Evolutionary conservation across 306 rosid genomes (phyloP).

Genomic region (Cicer arietinum): DNA sequence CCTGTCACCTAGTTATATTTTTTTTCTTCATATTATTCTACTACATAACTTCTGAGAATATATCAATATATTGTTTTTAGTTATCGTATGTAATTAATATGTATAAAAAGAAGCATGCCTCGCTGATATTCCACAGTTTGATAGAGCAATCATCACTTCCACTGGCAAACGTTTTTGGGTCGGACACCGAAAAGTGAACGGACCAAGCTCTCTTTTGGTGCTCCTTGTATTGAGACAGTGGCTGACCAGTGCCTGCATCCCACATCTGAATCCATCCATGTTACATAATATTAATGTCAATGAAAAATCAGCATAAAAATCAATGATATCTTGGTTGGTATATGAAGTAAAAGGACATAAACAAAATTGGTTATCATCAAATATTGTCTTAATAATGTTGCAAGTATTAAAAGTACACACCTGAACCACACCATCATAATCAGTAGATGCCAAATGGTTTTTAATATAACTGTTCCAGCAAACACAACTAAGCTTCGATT

Average conservation of each 20-base stretch:
- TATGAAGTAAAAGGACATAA: background rate
- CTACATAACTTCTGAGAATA: slow-evolving; percentile 4
- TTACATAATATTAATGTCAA: slow-evolving; percentile 30
- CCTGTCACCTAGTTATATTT: slow-evolving; percentile 12
- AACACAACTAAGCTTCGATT: slow-evolving; percentile 82
- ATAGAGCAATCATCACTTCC: slow-evolving; percentile 93
- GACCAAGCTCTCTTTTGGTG: slow-evolving; percentile 96
- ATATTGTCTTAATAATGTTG: background rate
- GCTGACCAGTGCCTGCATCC: slow-evolving; percentile 93
- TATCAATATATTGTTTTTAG: background rate
- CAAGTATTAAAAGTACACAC: slow-evolving; percentile 54
- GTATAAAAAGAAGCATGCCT: slow-evolving; percentile 64
- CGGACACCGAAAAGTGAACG: slow-evolving; percentile 76
- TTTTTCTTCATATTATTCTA: slow-evolving; percentile 16
- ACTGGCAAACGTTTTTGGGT: slow-evolving; percentile 91
- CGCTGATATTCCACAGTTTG: slow-evolving; percentile 87
- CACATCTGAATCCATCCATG: slow-evolving; percentile 71
- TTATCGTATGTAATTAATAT: slow-evolving; percentile 6
- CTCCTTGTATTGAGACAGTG: slow-evolving; percentile 71
- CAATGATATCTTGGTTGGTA: slow-evolving; percentile 11
- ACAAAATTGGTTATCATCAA: slow-evolving; percentile 1
- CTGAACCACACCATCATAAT: slow-evolving; percentile 92
- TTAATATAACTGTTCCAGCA: slow-evolving; percentile 89
- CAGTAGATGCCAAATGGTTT: slow-evolving; percentile 92
- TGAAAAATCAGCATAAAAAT: slow-evolving; percentile 27